phyloP scores from a whole-genome alignment of 2,329 filamentous ascomycete species.

The Trichoderma gracile region DNA sequence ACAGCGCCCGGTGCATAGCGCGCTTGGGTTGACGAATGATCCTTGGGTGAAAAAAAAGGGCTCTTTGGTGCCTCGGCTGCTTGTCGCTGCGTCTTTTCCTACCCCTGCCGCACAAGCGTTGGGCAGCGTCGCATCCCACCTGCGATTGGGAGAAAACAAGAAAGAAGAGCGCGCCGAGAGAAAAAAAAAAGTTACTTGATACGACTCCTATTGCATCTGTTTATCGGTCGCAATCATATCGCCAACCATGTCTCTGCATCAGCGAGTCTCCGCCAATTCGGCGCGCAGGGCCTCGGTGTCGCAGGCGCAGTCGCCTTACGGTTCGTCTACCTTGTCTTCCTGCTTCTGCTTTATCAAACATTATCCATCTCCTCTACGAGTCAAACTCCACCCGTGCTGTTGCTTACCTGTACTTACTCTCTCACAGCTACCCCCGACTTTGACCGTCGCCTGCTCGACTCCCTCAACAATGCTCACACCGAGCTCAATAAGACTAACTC shows the following conservation, averaged over 20 bases:
- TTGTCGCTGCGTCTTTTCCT: conserved; percentile 12
- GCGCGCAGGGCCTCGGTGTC: conserved; percentile 32
- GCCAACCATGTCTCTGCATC: conserved; percentile 27
- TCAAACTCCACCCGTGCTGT: neutral
- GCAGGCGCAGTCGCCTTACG: conserved; percentile 25
- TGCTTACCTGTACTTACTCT: conserved; percentile 14
- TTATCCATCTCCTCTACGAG: no score
- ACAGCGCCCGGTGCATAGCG: conserved; percentile 19
- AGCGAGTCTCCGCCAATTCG: conserved; percentile 28
- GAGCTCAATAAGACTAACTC: conserved; percentile 32
- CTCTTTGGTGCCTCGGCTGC: conserved; percentile 4
- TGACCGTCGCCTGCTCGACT: conserved; percentile 29
- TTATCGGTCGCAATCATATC: conserved; percentile 3
- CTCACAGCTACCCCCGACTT: conserved; percentile 21
- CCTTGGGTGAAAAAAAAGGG: conserved; percentile 23
- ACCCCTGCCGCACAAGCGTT: conserved; percentile 13
- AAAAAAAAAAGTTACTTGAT: neutral
- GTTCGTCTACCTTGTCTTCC: conserved; percentile 17
- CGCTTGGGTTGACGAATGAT: conserved; percentile 25
- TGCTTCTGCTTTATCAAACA: no score
- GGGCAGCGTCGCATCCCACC: conserved; percentile 26
- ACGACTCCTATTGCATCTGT: conserved; percentile 1
- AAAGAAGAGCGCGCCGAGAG: neutral
- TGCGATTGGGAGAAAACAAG: conserved; percentile 17
- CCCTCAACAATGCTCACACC: conserved; percentile 31